phyloP scores from a whole-genome alignment of 768 basidiomycete species.

The Suillus cothurnatus region DNA sequence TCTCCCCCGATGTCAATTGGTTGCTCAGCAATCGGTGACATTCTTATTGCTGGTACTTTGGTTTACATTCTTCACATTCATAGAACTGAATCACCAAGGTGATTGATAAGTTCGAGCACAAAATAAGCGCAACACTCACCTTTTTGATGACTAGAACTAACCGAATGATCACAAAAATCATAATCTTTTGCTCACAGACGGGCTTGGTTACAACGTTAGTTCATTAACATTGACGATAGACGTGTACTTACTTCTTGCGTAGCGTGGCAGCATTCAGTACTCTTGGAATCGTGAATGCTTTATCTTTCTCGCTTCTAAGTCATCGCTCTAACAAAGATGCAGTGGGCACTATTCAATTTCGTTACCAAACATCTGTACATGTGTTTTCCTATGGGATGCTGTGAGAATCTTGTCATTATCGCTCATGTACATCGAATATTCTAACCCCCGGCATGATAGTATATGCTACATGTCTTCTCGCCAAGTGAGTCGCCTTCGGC shows the following conservation, averaged over 20 bases:
- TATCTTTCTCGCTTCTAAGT: neutral
- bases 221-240: neutral
- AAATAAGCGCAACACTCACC: neutral
- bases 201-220: conserved; percentile 29
- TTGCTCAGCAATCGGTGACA: conserved; percentile 21
- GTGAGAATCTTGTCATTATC: conserved; percentile 16
- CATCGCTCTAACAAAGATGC: neutral
- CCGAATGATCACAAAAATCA: conserved; percentile 19
- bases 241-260: neutral
- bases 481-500: conserved; percentile 23
- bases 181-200: conserved; percentile 28
- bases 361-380: conserved; percentile 24
- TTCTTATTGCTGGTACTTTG: conserved; percentile 25
- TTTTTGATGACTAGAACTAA: conserved; percentile 13
- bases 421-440: neutral
- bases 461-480: conserved; percentile 30
- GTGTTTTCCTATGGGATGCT: conserved; percentile 27
- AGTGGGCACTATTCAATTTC: conserved; percentile 26
- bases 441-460: conserved; percentile 14
- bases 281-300: conserved; percentile 20
- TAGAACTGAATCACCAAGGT: conserved; percentile 18
- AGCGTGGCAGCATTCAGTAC: conserved; percentile 22
- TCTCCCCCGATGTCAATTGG: conserved; percentile 25
- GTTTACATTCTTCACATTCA: conserved; percentile 15
- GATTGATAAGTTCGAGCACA: neutral